Percentiles rank a stretch among this genome's conserved stretches.
Evolutionary conservation across 768 basidiomycete species (phyloP).

Genomic region (Tulasnella sp.): DNA sequence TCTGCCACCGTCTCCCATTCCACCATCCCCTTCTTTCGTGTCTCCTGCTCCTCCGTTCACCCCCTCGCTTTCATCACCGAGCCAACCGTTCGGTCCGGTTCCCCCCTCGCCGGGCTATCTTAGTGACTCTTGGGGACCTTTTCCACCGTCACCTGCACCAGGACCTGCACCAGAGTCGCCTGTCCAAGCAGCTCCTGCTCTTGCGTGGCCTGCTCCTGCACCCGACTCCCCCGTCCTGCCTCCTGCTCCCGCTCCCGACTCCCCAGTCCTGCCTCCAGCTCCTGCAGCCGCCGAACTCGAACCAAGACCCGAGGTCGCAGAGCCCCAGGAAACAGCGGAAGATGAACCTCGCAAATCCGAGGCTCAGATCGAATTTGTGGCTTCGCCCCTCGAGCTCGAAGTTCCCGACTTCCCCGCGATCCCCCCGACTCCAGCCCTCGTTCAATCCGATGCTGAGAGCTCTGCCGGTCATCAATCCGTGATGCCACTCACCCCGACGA

Average conservation of each 20-base stretch:
- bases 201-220: background rate
- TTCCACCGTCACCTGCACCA: background rate
- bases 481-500: background rate
- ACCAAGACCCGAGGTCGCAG: background rate
- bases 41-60: background rate
- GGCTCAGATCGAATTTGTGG: background rate
- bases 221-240: background rate
- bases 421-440: background rate
- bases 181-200: background rate
- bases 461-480: background rate
- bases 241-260: background rate
- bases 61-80: background rate
- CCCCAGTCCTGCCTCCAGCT: background rate
- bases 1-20: constrained; percentile 8
- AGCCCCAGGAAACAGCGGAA: background rate
- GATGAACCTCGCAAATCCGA: background rate
- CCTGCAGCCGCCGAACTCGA: background rate
- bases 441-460: constrained; percentile 12
- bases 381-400: constrained; percentile 3
- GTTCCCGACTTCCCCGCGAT: background rate
- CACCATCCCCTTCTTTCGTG: background rate
- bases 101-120: background rate
- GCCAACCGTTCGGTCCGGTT: background rate
- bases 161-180: background rate
- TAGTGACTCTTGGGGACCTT: background rate